Evolutionary conservation across 441 rosid genomes (phyloP).

Genomic region (Mallotus japonicus): DNA sequence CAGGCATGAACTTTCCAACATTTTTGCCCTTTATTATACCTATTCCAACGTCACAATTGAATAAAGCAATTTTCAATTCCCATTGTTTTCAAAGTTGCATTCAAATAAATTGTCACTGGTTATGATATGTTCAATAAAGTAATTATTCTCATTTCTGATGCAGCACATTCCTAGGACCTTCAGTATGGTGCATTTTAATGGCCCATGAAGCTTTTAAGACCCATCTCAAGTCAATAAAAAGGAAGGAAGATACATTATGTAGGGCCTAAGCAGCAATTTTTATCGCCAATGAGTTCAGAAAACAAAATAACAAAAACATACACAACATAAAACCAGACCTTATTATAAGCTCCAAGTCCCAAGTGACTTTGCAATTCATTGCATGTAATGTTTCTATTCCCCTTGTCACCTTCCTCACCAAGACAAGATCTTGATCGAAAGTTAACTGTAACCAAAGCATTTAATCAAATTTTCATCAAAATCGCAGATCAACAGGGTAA

Average conservation of each 20-base stretch:
- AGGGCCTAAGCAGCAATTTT: background rate
- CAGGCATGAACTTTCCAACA: slow-evolving; percentile 18
- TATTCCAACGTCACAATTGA: background rate
- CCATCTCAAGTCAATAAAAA: background rate
- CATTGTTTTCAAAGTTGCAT: background rate
- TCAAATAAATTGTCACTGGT: background rate
- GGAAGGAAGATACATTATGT: background rate
- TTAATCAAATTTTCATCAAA: background rate
- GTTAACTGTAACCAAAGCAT: slow-evolving; percentile 32
- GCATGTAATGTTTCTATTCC: slow-evolving; percentile 26
- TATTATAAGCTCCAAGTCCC: slow-evolving; percentile 31
- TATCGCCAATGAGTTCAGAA: background rate
- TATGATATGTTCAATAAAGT: too few species aligned
- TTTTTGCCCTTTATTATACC: background rate
- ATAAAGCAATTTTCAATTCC: background rate
- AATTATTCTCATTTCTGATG: background rate
- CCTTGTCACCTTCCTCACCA: slow-evolving; percentile 26
- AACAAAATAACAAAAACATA: background rate
- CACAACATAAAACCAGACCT: slow-evolving; percentile 36
- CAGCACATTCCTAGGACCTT: background rate
- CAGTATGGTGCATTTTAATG: background rate
- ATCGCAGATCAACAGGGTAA: background rate
- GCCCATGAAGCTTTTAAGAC: background rate
- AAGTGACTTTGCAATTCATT: slow-evolving; percentile 27
- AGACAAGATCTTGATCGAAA: slow-evolving; percentile 27